Conservation (phyloP, 2,329 filamentous ascomycete species). For the Ceratocystis smalleyi region DNA sequence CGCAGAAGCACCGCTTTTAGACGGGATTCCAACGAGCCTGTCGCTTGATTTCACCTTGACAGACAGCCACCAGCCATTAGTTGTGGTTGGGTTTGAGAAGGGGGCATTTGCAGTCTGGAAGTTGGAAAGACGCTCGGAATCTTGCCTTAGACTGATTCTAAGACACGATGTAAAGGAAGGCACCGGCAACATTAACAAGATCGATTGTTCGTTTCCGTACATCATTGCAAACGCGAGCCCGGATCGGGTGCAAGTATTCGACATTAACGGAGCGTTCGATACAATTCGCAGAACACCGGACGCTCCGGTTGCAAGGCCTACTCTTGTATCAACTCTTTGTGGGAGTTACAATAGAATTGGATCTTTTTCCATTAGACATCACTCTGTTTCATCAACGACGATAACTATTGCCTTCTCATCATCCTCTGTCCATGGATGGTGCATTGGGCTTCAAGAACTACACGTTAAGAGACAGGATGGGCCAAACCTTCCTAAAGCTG, state of each 20-base stretch:
- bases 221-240: background rate
- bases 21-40: background rate
- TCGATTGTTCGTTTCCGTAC: background rate
- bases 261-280: background rate
- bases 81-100: background rate
- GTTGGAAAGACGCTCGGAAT: background rate
- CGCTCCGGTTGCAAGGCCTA: background rate
- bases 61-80: background rate
- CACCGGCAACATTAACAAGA: background rate
- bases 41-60: background rate
- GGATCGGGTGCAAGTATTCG: background rate
- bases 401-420: constrained; percentile 79
- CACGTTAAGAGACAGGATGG: constrained; percentile 33
- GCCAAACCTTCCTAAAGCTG: background rate
- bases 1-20: background rate
- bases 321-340: background rate
- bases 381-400: constrained; percentile 46
- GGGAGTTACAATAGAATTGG: background rate
- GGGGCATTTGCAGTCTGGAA: background rate
- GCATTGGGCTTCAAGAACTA: constrained; percentile 80
- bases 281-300: background rate
- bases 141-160: background rate
- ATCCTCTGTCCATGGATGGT: constrained; percentile 66
- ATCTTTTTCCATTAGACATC: background rate
- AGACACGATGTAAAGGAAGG: background rate